phyloP scores from a whole-genome alignment of 2,329 filamentous ascomycete genomes.

The Sporothrix schenckii region DNA sequence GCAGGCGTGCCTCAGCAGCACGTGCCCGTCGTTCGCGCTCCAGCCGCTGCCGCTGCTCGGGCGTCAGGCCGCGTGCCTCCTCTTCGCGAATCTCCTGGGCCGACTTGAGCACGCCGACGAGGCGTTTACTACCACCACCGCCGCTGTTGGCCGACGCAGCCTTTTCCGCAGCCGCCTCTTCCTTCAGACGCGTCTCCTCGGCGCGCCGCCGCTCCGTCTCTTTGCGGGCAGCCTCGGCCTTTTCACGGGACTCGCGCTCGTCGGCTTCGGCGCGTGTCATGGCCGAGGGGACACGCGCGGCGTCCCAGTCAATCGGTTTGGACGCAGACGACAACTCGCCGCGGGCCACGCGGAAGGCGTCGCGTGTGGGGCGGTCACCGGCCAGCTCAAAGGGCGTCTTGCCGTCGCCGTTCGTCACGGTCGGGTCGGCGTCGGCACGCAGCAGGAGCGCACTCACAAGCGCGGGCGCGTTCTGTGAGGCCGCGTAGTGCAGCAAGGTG shows the following conservation, averaged over 20 bases:
- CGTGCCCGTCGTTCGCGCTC: constrained; percentile 88
- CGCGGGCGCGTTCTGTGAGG: constrained; percentile 75
- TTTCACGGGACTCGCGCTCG: constrained; percentile 69
- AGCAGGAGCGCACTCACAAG: constrained; percentile 76
- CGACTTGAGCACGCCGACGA: constrained; percentile 67
- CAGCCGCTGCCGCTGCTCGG: constrained; percentile 80
- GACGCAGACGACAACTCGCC: constrained; percentile 73
- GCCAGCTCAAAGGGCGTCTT: constrained; percentile 85
- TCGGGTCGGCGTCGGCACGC: constrained; percentile 76
- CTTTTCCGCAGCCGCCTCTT: constrained; percentile 62
- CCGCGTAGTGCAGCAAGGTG: constrained; percentile 82
- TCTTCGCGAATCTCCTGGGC: constrained; percentile 81
- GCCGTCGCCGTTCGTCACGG: constrained; percentile 69
- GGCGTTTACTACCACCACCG: constrained; percentile 47
- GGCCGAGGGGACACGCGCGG: constrained; percentile 69
- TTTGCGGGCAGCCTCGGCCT: constrained; percentile 66
- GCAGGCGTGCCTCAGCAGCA: constrained; percentile 86
- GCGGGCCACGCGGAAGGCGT: constrained; percentile 88
- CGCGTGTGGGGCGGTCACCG: constrained; percentile 80
- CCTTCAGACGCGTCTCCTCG: constrained; percentile 72
- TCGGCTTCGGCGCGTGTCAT: constrained; percentile 74
- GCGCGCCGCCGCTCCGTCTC: constrained; percentile 71
- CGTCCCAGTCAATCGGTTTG: constrained; percentile 66
- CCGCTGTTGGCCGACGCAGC: constrained; percentile 34
- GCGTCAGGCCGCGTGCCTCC: constrained; percentile 79